Evolutionary conservation across 2,329 filamentous ascomycete species (phyloP).

Genomic region (Juglanconis sp.): DNA sequence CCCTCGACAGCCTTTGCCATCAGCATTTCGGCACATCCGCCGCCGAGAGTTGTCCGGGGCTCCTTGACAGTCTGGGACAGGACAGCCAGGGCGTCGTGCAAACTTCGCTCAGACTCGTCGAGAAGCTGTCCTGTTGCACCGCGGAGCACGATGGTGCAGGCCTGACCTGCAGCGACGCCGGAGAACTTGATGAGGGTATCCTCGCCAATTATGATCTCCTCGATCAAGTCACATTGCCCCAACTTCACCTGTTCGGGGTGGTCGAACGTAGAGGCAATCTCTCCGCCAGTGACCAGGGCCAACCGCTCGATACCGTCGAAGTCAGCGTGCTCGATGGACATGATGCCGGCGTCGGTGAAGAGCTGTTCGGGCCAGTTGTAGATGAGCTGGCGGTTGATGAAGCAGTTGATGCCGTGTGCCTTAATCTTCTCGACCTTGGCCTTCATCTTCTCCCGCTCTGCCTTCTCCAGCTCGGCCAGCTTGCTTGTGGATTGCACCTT

Average conservation of each 20-base stretch:
- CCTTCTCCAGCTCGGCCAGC: slow-evolving; percentile 96
- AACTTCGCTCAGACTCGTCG: slow-evolving; percentile 91
- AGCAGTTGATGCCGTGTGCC: slow-evolving; percentile 98
- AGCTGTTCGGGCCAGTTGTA: slow-evolving; percentile 99
- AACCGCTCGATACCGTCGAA: slow-evolving; percentile 97
- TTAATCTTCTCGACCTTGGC: slow-evolving; percentile 99
- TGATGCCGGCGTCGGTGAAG: slow-evolving; percentile 94
- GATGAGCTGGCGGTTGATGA: slow-evolving; percentile 98
- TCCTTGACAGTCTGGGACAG: slow-evolving; percentile 95
- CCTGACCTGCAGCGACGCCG: slow-evolving; percentile 86
- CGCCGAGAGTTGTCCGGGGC: slow-evolving; percentile 88
- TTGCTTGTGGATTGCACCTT: slow-evolving; percentile 97
- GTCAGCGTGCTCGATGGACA: slow-evolving; percentile 98
- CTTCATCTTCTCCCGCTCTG: slow-evolving; percentile 99
- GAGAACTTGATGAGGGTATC: slow-evolving; percentile 98
- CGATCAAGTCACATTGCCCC: slow-evolving; percentile 89
- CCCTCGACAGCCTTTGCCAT: slow-evolving; percentile 98
- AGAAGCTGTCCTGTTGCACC: slow-evolving; percentile 95
- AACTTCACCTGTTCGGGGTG: slow-evolving; percentile 97
- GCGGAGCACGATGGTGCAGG: slow-evolving; percentile 93
- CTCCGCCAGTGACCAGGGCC: slow-evolving; percentile 91
- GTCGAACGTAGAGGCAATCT: slow-evolving; percentile 97
- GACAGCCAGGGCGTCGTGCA: slow-evolving; percentile 94
- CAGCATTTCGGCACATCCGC: slow-evolving; percentile 96
- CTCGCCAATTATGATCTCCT: slow-evolving; percentile 97